Conservation (phyloP, 192 early-diverging fungal genomes). For the Backusella macrospora region DNA sequence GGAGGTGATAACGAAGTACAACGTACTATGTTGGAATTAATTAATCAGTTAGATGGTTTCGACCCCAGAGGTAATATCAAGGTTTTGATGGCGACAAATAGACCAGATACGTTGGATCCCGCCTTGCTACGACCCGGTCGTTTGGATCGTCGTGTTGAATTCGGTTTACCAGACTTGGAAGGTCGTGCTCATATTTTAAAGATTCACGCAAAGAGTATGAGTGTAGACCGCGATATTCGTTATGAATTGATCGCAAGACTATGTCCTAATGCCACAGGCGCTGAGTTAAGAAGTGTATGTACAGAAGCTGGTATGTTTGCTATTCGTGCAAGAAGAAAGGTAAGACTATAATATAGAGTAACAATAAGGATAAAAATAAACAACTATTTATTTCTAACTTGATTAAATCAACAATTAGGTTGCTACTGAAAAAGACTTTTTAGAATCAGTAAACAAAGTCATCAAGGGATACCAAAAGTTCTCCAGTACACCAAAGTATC, state of each 20-base stretch:
- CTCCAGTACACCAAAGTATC: slow-evolving; percentile 84
- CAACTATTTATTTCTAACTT: background rate
- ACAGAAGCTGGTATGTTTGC: slow-evolving; percentile 99
- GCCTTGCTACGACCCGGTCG: slow-evolving; percentile 97
- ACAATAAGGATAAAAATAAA: background rate
- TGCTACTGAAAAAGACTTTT: slow-evolving; percentile 99
- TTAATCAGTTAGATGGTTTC: slow-evolving; percentile 99
- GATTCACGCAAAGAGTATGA: slow-evolving; percentile 99
- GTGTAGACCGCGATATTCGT: slow-evolving; percentile 97
- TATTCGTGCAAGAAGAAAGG: slow-evolving; percentile 96
- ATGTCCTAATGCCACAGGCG: slow-evolving; percentile 98
- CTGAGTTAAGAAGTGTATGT: slow-evolving; percentile 97
- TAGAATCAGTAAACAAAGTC: slow-evolving; percentile 99
- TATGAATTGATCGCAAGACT: slow-evolving; percentile 97
- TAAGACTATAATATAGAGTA: slow-evolving; percentile 12
- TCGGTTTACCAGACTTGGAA: slow-evolving; percentile 93
- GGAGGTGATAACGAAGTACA: slow-evolving; percentile 99
- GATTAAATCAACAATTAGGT: slow-evolving; percentile 47
- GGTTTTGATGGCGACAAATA: slow-evolving; percentile 98
- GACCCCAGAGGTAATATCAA: slow-evolving; percentile 99
- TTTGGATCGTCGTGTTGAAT: slow-evolving; percentile 99
- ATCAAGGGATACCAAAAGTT: slow-evolving; percentile 99
- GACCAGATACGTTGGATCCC: slow-evolving; percentile 98
- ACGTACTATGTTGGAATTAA: slow-evolving; percentile 99
- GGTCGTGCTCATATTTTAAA: slow-evolving; percentile 97